Conservation (phyloP, 1,284 basidiomycete genomes). For the Caloboletus firmus region DNA sequence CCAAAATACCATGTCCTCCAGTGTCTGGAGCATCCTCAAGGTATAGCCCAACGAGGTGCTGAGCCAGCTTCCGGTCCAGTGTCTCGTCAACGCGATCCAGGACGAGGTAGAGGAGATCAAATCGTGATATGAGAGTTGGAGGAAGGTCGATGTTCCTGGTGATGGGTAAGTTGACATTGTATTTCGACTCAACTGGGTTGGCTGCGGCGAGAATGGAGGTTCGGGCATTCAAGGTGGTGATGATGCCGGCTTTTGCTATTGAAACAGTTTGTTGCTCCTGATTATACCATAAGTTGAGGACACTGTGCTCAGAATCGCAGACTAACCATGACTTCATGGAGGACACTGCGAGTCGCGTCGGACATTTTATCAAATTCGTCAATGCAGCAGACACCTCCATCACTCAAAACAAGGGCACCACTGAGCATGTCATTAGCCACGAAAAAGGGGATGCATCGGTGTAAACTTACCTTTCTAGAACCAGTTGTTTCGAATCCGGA, state of each 20-base stretch:
- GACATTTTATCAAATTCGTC: conserved; percentile 99
- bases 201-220: conserved; percentile 97
- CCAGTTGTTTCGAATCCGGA: conserved; percentile 96
- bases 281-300: conserved; percentile 5
- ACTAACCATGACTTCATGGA: conserved; percentile 98
- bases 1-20: conserved; percentile 74
- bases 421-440: conserved; percentile 40
- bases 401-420: conserved; percentile 94
- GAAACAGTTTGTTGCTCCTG: conserved; percentile 99
- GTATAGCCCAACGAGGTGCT: conserved; percentile 92
- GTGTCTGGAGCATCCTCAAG: conserved; percentile 80
- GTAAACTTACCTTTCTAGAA: conserved; percentile 79
- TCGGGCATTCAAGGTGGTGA: conserved; percentile 95
- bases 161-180: conserved; percentile 87
- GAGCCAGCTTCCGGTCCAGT: conserved; percentile 86
- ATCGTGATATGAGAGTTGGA: conserved; percentile 96
- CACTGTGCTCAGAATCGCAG: background rate
- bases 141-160: conserved; percentile 90
- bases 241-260: conserved; percentile 99
- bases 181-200: conserved; percentile 95
- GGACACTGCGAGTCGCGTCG: conserved; percentile 91
- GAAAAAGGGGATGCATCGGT: background rate
- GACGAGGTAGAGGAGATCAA: conserved; percentile 97
- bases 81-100: conserved; percentile 93
- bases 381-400: conserved; percentile 98